Percentiles rank a stretch among this genome's conserved stretches.
These are phyloP conservation scores for Austroboletus niveus DNA, from an alignment of 1,284 basidiomycete genomes.

Conservation along the genomic window DNA sequence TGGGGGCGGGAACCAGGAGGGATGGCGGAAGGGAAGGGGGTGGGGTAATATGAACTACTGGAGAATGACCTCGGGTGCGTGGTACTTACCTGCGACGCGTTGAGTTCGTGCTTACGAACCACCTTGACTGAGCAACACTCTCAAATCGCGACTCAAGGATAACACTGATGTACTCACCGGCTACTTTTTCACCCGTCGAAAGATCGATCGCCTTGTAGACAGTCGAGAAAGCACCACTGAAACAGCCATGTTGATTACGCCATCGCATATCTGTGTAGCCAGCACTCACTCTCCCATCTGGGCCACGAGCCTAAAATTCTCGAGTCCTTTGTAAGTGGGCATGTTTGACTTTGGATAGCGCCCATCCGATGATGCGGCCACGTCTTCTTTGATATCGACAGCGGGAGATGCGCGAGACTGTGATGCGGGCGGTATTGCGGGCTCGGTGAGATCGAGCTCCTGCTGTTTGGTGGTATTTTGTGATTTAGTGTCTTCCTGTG, in stretches of 20 bases:
- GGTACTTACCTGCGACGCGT: constrained; percentile 87
- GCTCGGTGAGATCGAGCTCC: constrained; percentile 27
- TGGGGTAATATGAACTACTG: constrained; percentile 35
- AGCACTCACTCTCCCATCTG: constrained; percentile 93
- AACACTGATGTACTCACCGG: constrained; percentile 52
- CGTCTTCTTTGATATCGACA: constrained; percentile 59
- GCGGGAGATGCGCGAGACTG: constrained; percentile 32
- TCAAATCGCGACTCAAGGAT: constrained; percentile 8
- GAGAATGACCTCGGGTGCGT: constrained; percentile 9
- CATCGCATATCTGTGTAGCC: background rate
- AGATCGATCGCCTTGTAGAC: constrained; percentile 93
- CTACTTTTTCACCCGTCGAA: constrained; percentile 78
- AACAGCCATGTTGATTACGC: constrained; percentile 8
- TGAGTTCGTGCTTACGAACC: constrained; percentile 96
- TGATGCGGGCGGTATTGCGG: constrained; percentile 24
- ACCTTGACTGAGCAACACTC: constrained; percentile 73
- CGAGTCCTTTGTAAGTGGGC: constrained; percentile 83
- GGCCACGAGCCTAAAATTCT: constrained; percentile 77
- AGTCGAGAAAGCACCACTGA: constrained; percentile 94
- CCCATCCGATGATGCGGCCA: constrained; percentile 73
- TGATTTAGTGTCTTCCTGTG: constrained; percentile 28
- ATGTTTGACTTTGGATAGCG: constrained; percentile 72
- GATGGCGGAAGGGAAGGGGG: constrained; percentile 1
- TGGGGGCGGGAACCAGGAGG: constrained; percentile 14
- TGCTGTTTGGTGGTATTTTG: constrained; percentile 27